Percentiles rank a stretch among this genome's conserved stretches.
These are phyloP conservation scores for Tubosaeta sp. DNA, from an alignment of 768 basidiomycete genomes.

Conservation along the genomic window DNA sequence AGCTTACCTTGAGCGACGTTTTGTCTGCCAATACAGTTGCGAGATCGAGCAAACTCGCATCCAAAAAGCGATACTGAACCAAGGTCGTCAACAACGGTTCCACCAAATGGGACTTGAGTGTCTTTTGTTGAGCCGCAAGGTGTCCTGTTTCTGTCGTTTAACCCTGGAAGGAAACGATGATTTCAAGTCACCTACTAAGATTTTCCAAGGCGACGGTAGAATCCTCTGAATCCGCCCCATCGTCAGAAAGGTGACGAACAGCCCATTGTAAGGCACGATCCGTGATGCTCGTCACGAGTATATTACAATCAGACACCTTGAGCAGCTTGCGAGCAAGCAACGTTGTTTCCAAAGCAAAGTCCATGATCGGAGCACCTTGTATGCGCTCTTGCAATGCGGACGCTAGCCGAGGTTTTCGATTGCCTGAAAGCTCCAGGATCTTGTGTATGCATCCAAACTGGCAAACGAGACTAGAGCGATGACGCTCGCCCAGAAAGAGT, in stretches of 20 bases:
- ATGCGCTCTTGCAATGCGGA: conserved; percentile 27
- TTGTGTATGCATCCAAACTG: conserved; percentile 27
- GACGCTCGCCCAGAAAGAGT: conserved; percentile 11
- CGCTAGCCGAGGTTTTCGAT: conserved; percentile 16
- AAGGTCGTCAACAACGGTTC: conserved; percentile 68
- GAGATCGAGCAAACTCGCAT: conserved; percentile 40
- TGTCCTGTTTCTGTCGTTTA: conserved; percentile 8
- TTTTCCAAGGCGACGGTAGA: conserved; percentile 25
- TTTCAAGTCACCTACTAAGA: conserved; percentile 34
- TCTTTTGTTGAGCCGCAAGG: conserved; percentile 8
- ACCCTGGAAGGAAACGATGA: not conserved
- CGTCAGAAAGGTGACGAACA: conserved; percentile 41
- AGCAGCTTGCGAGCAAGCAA: conserved; percentile 30
- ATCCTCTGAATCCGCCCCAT: conserved; percentile 23
- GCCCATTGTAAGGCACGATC: conserved; percentile 53
- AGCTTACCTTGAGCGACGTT: conserved; percentile 59
- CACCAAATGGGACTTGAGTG: conserved; percentile 50
- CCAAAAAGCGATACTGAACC: conserved; percentile 56
- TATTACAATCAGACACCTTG: conserved; percentile 18
- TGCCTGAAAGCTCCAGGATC: conserved; percentile 26
- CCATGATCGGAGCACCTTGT: conserved; percentile 20
- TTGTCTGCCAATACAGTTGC: conserved; percentile 37
- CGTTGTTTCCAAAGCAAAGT: conserved; percentile 30
- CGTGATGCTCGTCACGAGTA: conserved; percentile 31
- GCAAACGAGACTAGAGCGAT: not conserved